A percentile compares a stretch with the other conserved stretches of the same genome.
Conservation (phyloP, 225 moss, liverwort and hornwort species). For the Antitrichia curtipendula region DNA sequence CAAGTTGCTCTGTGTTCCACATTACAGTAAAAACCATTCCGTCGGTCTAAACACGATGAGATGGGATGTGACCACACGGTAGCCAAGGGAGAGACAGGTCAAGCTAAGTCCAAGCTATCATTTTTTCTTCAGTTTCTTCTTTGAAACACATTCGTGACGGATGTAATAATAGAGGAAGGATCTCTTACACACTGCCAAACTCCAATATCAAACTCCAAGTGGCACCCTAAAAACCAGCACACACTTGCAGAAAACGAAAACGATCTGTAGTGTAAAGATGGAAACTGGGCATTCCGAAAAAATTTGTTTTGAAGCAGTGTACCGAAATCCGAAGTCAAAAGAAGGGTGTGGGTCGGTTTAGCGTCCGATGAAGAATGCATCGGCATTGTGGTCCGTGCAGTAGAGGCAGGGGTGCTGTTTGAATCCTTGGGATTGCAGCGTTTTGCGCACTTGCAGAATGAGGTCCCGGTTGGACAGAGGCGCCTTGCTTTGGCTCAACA, state of each 20-base stretch:
- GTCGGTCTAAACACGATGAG: neutral
- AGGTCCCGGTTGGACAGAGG: conserved; percentile 47
- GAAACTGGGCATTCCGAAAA: neutral
- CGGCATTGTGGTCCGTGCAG: conserved; percentile 35
- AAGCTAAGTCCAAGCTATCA: neutral
- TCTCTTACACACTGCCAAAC: neutral
- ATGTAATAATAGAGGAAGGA: neutral
- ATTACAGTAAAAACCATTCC: neutral
- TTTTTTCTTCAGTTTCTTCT: neutral
- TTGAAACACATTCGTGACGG: neutral
- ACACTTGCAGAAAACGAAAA: neutral
- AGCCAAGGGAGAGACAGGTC: neutral
- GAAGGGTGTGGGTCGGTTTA: too few species aligned
- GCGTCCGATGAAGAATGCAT: conserved; percentile 30
- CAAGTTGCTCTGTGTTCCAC: neutral
- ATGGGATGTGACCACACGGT: neutral
- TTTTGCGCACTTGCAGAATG: conserved; percentile 37
- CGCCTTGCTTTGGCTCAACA: conserved; percentile 9
- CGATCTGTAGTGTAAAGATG: neutral
- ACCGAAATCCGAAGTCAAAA: too few species aligned
- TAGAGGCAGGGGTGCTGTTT: conserved; percentile 81
- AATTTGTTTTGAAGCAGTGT: neutral
- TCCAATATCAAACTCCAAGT: neutral
- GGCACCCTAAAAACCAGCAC: neutral
- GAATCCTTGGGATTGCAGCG: conserved; percentile 44